These are phyloP conservation scores for Lactarius trivialis DNA, from an alignment of 768 basidiomycete species.

Conservation along the genomic window DNA sequence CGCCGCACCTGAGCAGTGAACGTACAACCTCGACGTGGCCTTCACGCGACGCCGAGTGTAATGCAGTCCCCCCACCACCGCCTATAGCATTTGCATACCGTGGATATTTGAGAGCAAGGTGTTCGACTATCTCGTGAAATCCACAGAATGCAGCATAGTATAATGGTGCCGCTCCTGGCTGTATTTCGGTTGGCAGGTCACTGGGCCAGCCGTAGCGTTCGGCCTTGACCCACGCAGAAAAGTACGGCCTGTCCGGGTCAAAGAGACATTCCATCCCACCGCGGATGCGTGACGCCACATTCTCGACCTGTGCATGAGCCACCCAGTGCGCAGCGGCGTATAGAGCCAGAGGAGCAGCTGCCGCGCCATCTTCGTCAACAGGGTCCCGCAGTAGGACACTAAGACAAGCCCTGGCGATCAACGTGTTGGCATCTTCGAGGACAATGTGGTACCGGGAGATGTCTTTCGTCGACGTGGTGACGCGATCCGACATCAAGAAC, in stretches of 20 bases:
- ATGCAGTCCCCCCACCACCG: not conserved
- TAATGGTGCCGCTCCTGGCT: not conserved
- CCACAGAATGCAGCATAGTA: not conserved
- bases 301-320: not conserved
- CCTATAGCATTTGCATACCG: not conserved
- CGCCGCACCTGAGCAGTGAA: not conserved
- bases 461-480: not conserved
- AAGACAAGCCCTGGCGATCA: not conserved
- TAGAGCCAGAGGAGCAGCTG: not conserved
- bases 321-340: not conserved
- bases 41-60: not conserved
- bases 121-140: not conserved
- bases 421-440: not conserved
- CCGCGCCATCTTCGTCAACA: not conserved
- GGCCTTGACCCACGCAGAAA: not conserved
- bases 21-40: not conserved
- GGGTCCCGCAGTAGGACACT: not conserved
- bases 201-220: accelerated
- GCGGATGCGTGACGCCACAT: not conserved
- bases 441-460: not conserved
- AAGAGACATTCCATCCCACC: not conserved
- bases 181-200: not conserved
- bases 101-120: not conserved
- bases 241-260: not conserved
- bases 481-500: not conserved